These are phyloP conservation scores for Arachis monticola DNA, from an alignment of 331 rosid genomes.

Conservation along the genomic window DNA sequence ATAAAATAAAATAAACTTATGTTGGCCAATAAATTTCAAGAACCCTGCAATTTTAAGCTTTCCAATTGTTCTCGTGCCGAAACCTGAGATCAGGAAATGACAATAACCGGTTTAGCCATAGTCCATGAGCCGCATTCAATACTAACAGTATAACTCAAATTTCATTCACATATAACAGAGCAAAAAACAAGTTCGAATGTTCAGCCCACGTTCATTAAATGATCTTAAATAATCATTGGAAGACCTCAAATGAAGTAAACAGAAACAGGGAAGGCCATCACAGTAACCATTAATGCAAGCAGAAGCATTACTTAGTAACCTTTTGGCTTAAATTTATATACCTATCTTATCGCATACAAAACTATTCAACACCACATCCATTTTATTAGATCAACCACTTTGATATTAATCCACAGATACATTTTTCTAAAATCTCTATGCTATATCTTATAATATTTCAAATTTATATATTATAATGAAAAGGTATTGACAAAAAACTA, in stretches of 20 bases:
- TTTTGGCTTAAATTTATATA: not conserved
- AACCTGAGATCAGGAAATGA: conserved; percentile 40
- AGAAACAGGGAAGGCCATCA: not conserved
- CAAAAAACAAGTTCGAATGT: not conserved
- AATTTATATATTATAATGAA: not conserved
- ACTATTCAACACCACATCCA: too few relatives aligned
- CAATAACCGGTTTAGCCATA: conserved; percentile 21
- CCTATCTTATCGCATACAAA: not conserved
- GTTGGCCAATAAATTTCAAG: conserved; percentile 33
- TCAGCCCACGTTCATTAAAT: not conserved
- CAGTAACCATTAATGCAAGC: not conserved
- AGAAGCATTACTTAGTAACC: not conserved
- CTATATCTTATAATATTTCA: not conserved
- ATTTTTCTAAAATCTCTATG: too few relatives aligned
- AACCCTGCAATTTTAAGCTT: conserved; percentile 43
- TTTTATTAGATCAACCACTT: too few relatives aligned
- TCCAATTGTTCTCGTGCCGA: conserved; percentile 32
- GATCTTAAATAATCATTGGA: not conserved
- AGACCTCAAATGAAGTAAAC: not conserved
- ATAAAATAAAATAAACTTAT: conserved; percentile 1
- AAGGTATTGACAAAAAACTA: not conserved
- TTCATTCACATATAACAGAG: not conserved
- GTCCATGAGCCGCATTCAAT: not conserved
- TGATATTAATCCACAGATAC: too few relatives aligned
- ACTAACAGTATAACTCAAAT: not conserved